A percentile compares a stretch with the other conserved stretches of the same genome.
Evolutionary conservation across 352 stramenopile species (phyloP).

Genomic region (Pythium aristosporum): DNA sequence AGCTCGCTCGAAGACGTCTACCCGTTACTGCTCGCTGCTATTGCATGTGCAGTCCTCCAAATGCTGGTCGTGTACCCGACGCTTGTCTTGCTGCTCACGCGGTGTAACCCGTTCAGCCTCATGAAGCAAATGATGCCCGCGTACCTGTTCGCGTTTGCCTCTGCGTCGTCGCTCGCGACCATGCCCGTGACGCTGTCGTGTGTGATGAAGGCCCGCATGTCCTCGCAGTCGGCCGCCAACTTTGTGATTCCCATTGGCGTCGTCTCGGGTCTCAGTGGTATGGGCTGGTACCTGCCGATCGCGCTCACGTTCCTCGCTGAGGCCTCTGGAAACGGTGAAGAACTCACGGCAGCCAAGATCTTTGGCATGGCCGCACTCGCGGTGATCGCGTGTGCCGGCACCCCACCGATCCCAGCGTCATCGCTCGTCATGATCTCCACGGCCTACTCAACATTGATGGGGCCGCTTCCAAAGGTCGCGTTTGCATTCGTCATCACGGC

Average conservation of each 20-base stretch:
- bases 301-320: conserved; percentile 60
- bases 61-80: conserved; percentile 55
- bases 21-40: conserved; percentile 46
- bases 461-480: no score
- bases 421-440: no score
- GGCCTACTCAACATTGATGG: no score
- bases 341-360: no score
- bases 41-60: conserved; percentile 36
- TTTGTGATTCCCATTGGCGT: no score
- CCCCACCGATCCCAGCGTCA: no score
- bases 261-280: no score
- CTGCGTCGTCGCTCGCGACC: conserved; percentile 63
- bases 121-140: conserved; percentile 63
- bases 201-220: conserved; percentile 58
- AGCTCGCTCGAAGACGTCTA: conserved; percentile 50
- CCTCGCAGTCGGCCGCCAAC: no score
- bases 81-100: conserved; percentile 61
- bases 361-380: no score
- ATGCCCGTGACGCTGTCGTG: conserved; percentile 63
- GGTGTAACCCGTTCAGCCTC: conserved; percentile 67
- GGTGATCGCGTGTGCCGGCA: no score
- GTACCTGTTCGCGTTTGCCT: conserved; percentile 69
- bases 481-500: no score
- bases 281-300: conserved; percentile 63
- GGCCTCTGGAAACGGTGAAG: conserved; percentile 54